These are phyloP conservation scores for Thuidium tamariscinum DNA, from an alignment of 225 moss, liverwort and hornwort species.

Conservation along the genomic window DNA sequence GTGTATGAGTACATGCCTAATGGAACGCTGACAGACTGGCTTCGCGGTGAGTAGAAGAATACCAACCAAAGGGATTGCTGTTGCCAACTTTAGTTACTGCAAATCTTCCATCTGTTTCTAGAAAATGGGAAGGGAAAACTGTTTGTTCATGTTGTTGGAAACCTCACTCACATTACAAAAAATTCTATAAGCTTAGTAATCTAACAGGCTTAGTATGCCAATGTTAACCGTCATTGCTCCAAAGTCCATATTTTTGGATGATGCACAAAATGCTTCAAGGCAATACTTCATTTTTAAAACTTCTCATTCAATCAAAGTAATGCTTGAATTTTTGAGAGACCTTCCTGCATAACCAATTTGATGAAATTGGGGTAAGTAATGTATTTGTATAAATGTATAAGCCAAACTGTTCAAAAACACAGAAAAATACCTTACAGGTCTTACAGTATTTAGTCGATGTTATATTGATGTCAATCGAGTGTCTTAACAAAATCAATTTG, in stretches of 20 bases:
- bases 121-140: not conserved
- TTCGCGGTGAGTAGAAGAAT: conserved; percentile 31
- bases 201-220: not conserved
- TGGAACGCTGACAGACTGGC: conserved; percentile 61
- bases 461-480: not conserved
- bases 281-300: not conserved
- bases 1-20: conserved; percentile 76
- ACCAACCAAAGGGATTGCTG: not conserved
- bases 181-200: not conserved
- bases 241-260: not conserved
- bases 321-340: not conserved
- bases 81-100: not conserved
- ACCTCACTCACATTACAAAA: too few species aligned
- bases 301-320: not conserved
- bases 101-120: not conserved
- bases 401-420: not conserved
- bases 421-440: not conserved
- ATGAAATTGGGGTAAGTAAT: not conserved
- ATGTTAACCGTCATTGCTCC: not conserved
- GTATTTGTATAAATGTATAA: not conserved
- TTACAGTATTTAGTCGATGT: not conserved
- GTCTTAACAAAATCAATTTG: not conserved
- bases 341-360: not conserved
- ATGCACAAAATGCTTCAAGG: not conserved
- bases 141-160: not conserved